These are phyloP conservation scores for Bifiguratus adelaidae DNA, from an alignment of 192 early-diverging fungal species.

Conservation along the genomic window DNA sequence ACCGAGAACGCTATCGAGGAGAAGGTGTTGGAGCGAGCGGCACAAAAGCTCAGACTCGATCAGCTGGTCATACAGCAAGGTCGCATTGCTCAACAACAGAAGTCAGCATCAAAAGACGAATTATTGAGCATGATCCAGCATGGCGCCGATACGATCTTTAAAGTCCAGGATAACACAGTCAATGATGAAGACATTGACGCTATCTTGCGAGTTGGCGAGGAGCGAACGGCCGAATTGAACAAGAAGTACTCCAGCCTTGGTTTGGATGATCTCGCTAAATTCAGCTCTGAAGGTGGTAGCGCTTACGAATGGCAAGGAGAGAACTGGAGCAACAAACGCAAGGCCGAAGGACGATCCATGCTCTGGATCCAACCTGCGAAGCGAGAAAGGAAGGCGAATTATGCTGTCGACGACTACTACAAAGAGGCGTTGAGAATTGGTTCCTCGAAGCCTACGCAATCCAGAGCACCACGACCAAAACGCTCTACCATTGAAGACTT, in stretches of 20 bases:
- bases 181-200: constrained; percentile 80
- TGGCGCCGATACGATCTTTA: constrained; percentile 83
- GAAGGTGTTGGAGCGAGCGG: constrained; percentile 93
- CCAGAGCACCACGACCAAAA: constrained; percentile 52
- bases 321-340: constrained; percentile 78
- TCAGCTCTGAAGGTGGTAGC: constrained; percentile 62
- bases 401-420: constrained; percentile 88
- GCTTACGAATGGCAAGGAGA: constrained; percentile 96
- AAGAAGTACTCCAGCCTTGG: constrained; percentile 84
- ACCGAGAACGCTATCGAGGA: constrained; percentile 98
- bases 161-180: constrained; percentile 46
- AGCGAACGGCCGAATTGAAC: constrained; percentile 82
- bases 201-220: constrained; percentile 69
- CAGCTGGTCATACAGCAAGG: constrained; percentile 99
- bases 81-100: constrained; percentile 56
- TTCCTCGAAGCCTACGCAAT: constrained; percentile 39
- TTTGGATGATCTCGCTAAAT: constrained; percentile 89
- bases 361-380: constrained; percentile 93
- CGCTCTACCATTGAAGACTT: constrained; percentile 68
- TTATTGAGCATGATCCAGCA: constrained; percentile 96
- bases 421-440: constrained; percentile 67
- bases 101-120: constrained; percentile 70
- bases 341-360: constrained; percentile 45
- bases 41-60: constrained; percentile 91
- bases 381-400: constrained; percentile 87